Base-by-base conservation (phyloP, 768 basidiomycete species). In the Leucosporidium creatinivorum region DNA sequence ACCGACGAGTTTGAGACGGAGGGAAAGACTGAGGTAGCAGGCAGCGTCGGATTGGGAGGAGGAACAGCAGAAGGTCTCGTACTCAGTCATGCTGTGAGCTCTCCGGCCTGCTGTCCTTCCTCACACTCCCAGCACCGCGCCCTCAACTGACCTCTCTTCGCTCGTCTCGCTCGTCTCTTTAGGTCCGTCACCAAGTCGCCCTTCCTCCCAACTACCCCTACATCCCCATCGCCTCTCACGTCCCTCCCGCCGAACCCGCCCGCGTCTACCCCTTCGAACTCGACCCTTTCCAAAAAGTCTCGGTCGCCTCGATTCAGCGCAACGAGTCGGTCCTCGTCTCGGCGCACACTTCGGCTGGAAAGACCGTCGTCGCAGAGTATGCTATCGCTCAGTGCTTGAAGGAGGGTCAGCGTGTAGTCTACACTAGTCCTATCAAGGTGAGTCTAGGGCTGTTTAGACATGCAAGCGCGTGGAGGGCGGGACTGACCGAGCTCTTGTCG, bases 341-440 rank as follows among this genome's bases (percentile, higher is more conserved):
- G 28, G 96, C 96, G 0, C 96, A 99, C 81, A 99, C 96, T 8
- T 93, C 91, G 79, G 96, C 96, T 47, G 96, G 96, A 76, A 99
- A 99, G 81, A 99, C 96, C 3, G 96, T 98, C 69, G 96, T 99
- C 68, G 96, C 96, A 56, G 96, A 99, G 81, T 99, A 98, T 79
- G 96, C 96, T 56, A 98, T 99, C 76, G 96, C 96, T 0, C 91
- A 92, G 78, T 93, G 90, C 83, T 81, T 99, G 74, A 87, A 86
- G 78, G 87, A 89, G 76, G 92, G 91, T 76, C 90, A 96, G 80
- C 84, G 96, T 78, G 94, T 98, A 74, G 96, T 98, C 69, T 99
- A 99, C 80, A 99, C 96, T 28, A 93, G 90, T 84, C 96, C 96
- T 63, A 99, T 99, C 81, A 99, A 99, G 85, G 94, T 93, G 79